Base-by-base conservation (phyloP, 441 rosid genomes). In the Croton setiger region DNA sequence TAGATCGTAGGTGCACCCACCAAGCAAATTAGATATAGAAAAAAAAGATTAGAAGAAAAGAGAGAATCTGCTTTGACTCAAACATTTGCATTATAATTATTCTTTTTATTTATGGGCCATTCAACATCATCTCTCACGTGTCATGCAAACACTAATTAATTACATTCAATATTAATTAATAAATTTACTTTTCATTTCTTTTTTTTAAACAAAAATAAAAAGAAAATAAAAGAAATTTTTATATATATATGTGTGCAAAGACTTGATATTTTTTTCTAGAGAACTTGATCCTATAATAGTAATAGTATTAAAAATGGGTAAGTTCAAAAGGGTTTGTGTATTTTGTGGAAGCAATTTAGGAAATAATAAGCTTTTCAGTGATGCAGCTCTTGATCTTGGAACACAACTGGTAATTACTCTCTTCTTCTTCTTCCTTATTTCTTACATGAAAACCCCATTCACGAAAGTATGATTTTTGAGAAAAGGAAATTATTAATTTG, bases 341-440 rank as follows among this genome's bases (percentile, higher is more conserved):
- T 81, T 79, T 57, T 84, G 87, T 75, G 87, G 87, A 72, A 84
- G 87, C 48, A 84, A 65, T 36, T 72, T 76, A 31, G 87, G 87
- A 14, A 66, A 81, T 14, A 81, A 76, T 59, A 75, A 56, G 67
- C 58, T 79, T 15, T 83, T 73, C 75, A 79, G 76, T 58, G 87
- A 83, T 21, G 83, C 87, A 39, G 85, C 83, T 48, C 66, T 72
- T 51, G 82, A 83, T 69, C 82, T 83, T 23, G 87, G 77, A 61
- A 57, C 54, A 48, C 69, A 75, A 63, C 76, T 80, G 83, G 87
- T 83, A 27, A 27, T 27, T 41, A 7, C 55, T 68, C 17, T 59
- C 43, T 39, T 39, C 10, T 9, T 39, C 43, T 52, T 61, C 23
- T n/a, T n/a, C 63, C 13, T 60, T 52, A 47, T 2, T 36, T 17